These are phyloP conservation scores for California macrophylla DNA, from an alignment of 441 rosid species.

Conservation along the genomic window DNA sequence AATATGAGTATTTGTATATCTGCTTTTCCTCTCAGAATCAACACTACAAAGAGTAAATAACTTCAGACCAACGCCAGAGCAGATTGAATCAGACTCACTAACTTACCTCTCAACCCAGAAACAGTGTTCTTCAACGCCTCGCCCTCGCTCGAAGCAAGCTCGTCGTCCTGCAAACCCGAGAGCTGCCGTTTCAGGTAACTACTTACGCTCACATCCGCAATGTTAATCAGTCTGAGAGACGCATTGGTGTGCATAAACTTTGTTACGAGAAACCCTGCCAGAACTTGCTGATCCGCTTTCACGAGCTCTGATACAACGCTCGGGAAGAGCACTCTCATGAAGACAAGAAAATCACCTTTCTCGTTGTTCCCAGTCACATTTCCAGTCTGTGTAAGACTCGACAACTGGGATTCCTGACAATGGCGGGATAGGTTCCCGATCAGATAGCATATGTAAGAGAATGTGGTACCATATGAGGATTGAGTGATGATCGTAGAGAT, in stretches of 20 bases:
- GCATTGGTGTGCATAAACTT: conserved; percentile 78
- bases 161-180: conserved; percentile 26
- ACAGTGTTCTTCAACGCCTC: conserved; percentile 38
- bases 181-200: conserved; percentile 57
- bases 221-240: conserved; percentile 50
- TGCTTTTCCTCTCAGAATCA: background rate
- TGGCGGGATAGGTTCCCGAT: conserved; percentile 65
- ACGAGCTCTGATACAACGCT: conserved; percentile 61
- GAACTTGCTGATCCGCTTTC: conserved; percentile 56
- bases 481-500: conserved; percentile 39
- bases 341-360: conserved; percentile 26
- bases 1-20: background rate
- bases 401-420: conserved; percentile 48
- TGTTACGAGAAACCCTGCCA: conserved; percentile 69
- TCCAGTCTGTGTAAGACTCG: conserved; percentile 20
- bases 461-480: conserved; percentile 39
- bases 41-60: background rate
- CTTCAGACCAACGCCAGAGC: conserved; percentile 33
- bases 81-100: conserved; percentile 40
- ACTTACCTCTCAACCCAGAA: conserved; percentile 32
- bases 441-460: conserved; percentile 61
- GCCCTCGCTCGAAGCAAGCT: conserved; percentile 21
- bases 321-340: conserved; percentile 58
- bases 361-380: conserved; percentile 14
- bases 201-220: conserved; percentile 56